Percentiles rank a stretch among this genome's conserved stretches.
These are phyloP conservation scores for Cladosporium phlei DNA, from an alignment of 2,329 filamentous ascomycete genomes.

Conservation along the genomic window DNA sequence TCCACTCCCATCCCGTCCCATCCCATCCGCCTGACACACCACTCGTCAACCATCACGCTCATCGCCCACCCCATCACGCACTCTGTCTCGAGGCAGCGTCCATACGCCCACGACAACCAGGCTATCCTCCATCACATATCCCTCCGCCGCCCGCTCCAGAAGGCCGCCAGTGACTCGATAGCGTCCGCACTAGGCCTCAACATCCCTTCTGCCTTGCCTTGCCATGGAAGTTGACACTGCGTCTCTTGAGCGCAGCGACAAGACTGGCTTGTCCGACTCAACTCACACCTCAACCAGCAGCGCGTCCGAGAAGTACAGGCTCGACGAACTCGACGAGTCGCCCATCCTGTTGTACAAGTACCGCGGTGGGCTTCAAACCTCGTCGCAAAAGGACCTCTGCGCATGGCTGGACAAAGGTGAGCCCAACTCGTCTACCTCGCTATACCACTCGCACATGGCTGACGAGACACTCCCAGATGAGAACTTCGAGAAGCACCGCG, in stretches of 20 bases:
- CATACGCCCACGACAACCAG: slow-evolving; percentile 4
- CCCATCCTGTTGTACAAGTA: slow-evolving; percentile 46
- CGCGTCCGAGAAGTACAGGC: slow-evolving; percentile 36
- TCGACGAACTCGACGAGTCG: slow-evolving; percentile 40
- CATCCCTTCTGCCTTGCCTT: slow-evolving; percentile 10
- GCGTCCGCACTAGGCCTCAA: slow-evolving; percentile 5
- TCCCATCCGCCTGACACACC: too few species aligned
- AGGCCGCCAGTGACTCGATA: slow-evolving; percentile 14
- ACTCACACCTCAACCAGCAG: slow-evolving; percentile 37
- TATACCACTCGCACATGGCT: slow-evolving; percentile 3
- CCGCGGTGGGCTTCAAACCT: slow-evolving; percentile 39
- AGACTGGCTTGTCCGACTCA: slow-evolving; percentile 43
- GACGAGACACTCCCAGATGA: slow-evolving; percentile 31
- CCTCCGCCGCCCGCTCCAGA: neutral
- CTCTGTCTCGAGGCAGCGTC: slow-evolving; percentile 11
- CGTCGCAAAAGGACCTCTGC: slow-evolving; percentile 43
- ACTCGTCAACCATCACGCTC: slow-evolving; percentile 2
- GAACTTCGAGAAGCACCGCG: slow-evolving; percentile 34
- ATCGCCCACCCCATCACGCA: neutral
- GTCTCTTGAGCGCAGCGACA: slow-evolving; percentile 17
- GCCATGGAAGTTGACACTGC: slow-evolving; percentile 19
- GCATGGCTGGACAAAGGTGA: slow-evolving; percentile 33
- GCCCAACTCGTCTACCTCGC: slow-evolving; percentile 10
- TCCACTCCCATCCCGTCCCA: neutral
- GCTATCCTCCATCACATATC: slow-evolving; percentile 11